phyloP scores from a whole-genome alignment of 345 rosid genomes.

The Excoecaria cochinchinensis region DNA sequence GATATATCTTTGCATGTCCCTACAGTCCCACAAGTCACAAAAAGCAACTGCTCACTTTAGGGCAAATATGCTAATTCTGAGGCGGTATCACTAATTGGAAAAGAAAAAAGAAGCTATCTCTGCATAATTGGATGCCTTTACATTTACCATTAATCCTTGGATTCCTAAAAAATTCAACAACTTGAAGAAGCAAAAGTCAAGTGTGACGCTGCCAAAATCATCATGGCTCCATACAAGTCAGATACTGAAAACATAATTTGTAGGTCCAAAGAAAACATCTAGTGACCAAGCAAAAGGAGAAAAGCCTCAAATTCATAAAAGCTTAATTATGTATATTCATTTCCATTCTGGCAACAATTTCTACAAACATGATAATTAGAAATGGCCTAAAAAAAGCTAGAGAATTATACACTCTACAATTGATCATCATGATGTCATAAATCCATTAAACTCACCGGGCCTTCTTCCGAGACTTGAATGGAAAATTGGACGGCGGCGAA shows the following conservation, averaged over 20 bases:
- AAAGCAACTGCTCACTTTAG: conserved; percentile 16
- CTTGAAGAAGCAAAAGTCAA: conserved; percentile 18
- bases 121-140: conserved; percentile 3
- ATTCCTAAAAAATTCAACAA: no score
- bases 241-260: conserved; percentile 13
- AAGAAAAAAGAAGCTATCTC: conserved; percentile 15
- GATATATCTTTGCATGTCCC: conserved; percentile 20
- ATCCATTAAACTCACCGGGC: conserved; percentile 20
- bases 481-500: conserved; percentile 53
- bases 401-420: conserved; percentile 41
- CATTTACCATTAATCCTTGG: conserved; percentile 15
- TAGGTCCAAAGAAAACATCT: conserved; percentile 17
- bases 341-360: conserved; percentile 24
- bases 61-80: conserved; percentile 1
- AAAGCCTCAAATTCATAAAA: conserved; percentile 1
- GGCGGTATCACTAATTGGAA: conserved; percentile 23
- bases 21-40: conserved; percentile 3
- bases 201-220: conserved; percentile 18
- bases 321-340: conserved; percentile 4
- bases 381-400: conserved; percentile 26
- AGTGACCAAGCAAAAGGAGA: not conserved
- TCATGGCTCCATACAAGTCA: conserved; percentile 1
- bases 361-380: conserved; percentile 26
- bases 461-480: conserved; percentile 26
- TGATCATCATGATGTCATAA: conserved; percentile 7